Percentiles rank a stretch among this genome's conserved stretches.
phyloP scores from a whole-genome alignment of 371 early-diverging fungal species.

The Nematocida sp. region DNA sequence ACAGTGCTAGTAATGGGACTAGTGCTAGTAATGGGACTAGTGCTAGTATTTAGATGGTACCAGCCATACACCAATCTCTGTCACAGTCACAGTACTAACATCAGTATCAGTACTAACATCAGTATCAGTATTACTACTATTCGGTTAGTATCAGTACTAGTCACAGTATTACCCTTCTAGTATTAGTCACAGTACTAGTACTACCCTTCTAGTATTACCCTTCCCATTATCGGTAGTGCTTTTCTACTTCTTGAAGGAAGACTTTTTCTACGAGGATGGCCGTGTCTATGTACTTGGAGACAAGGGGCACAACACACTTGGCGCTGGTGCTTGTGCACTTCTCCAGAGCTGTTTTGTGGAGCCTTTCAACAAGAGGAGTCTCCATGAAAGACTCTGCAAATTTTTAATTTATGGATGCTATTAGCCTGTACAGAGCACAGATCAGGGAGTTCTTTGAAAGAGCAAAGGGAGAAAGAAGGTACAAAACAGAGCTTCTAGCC shows the following conservation, averaged over 20 bases:
- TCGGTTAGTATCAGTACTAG: too few species aligned
- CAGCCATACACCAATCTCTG: too few species aligned
- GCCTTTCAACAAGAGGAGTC: background rate
- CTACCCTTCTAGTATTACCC: too few species aligned
- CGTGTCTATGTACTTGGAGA: background rate
- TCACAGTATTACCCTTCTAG: too few species aligned
- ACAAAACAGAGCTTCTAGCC: slow-evolving; percentile 21
- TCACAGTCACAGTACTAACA: too few species aligned
- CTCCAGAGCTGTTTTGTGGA: background rate
- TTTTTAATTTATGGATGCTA: slow-evolving; percentile 45
- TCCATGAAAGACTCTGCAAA: background rate
- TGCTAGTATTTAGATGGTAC: too few species aligned
- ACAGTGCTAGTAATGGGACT: too few species aligned
- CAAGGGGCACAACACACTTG: background rate
- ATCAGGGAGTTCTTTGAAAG: slow-evolving; percentile 52
- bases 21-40: too few species aligned
- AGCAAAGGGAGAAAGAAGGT: slow-evolving; percentile 11
- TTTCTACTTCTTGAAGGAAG: background rate
- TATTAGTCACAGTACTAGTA: too few species aligned
- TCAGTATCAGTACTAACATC: too few species aligned
- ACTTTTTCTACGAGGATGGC: background rate
- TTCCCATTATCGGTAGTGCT: background rate
- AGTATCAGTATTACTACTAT: too few species aligned
- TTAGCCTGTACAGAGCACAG: slow-evolving; percentile 40
- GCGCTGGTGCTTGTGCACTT: background rate